Evolutionary conservation across 306 rosid genomes (phyloP), one percentile per base, ranked within the genome.

Genomic region (Casuarina glauca): DNA sequence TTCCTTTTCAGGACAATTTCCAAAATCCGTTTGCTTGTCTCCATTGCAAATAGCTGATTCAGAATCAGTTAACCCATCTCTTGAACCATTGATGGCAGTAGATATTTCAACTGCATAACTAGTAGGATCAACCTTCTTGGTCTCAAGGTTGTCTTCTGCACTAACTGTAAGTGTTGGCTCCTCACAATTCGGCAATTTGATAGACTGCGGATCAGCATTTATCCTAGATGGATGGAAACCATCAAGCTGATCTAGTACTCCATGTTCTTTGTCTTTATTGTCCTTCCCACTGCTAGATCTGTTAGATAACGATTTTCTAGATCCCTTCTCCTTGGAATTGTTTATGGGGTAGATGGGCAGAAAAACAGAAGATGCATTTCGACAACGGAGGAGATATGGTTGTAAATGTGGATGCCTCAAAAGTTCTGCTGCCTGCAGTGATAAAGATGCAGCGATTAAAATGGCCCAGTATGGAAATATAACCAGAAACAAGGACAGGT

Each of bases 351-450:
- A 78, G 69, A 95, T 84, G 4, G 98, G 98, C 69, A 95, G 93
- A 80, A 88, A 86, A 69, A 82, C 83, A 61, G 92, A 79, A 9
- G 97, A 84, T 26, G 96, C 86, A 83, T 84, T 91, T 60, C 87
- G 88, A 78, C 96, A 90, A 66, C 89, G 96, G 43, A 95, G 92
- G 73, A 92, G 85, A 79, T 77, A 92, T 32, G 93, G 90, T 78
- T 90, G 97, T 81, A 91, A 86, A 88, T 91, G 96, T 10, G 97
- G 85, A 82, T 91, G 94, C 84, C 96, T 87, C 78, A 94, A 78
- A 60, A 94, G 82, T 70, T 94, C 97, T 45, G 97, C 96, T 48
- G 98, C 98, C 98, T 94, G 83, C 60, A 76, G 69, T 48, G 19
- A 84, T 64, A 71, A 76, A 82, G 60, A 70, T 74, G 81, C 35